These are phyloP conservation scores for Albizia julibrissin DNA, from an alignment of 306 rosid genomes.

Conservation along the genomic window DNA sequence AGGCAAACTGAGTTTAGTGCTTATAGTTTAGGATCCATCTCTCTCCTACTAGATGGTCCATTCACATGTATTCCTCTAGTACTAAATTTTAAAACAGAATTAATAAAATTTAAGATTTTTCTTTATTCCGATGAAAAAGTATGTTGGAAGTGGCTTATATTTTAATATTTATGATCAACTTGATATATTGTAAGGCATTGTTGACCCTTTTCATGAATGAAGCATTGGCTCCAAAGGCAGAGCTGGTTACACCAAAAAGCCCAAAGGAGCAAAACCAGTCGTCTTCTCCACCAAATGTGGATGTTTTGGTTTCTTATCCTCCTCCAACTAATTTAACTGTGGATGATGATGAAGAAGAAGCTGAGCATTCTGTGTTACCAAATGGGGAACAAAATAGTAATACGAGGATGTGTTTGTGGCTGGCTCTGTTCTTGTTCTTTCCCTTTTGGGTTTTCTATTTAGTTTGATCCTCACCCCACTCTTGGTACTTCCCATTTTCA, in stretches of 20 bases:
- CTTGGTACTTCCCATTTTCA: neutral
- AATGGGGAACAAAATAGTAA: neutral
- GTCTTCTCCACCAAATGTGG: constrained; percentile 11
- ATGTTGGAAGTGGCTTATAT: no score
- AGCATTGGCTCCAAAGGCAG: constrained; percentile 1
- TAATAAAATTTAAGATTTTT: no score
- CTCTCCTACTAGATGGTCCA: no score
- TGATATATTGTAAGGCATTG: neutral
- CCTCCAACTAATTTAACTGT: neutral
- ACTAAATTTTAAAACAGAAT: no score
- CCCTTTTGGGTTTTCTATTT: neutral
- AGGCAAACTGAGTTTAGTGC: no score
- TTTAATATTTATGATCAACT: neutral
- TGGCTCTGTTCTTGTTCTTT: constrained; percentile 13
- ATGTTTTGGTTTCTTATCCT: neutral
- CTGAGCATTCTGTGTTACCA: neutral
- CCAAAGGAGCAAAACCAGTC: neutral
- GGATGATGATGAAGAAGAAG: neutral
- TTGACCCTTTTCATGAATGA: neutral
- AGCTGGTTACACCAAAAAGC: constrained; percentile 2
- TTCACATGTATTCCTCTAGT: no score
- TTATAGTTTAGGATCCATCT: no score
- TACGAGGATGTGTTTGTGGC: neutral
- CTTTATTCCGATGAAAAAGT: no score
- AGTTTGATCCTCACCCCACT: neutral